Evolutionary conservation across 1,284 basidiomycete genomes (phyloP).

Genomic region (Trametes pubescens): DNA sequence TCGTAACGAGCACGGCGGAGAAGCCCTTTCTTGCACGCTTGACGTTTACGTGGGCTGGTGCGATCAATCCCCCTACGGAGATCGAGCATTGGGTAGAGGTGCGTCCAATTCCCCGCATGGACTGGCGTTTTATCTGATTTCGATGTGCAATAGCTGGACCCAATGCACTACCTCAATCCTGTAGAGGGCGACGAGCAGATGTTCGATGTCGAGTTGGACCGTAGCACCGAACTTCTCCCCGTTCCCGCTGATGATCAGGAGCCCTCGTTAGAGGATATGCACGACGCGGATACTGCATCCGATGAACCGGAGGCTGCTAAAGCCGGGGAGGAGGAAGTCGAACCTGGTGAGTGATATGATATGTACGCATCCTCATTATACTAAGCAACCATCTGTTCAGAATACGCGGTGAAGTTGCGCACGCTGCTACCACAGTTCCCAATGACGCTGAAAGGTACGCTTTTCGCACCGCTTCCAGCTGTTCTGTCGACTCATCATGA

Average conservation of each 20-base stretch:
- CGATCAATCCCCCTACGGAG: conserved; percentile 49
- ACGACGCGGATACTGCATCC: conserved; percentile 4
- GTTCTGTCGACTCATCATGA: background rate
- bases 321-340: conserved; percentile 26
- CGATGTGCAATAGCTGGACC: conserved; percentile 61
- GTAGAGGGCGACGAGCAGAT: conserved; percentile 74
- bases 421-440: conserved; percentile 61
- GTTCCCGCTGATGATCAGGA: conserved; percentile 35
- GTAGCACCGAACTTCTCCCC: conserved; percentile 61
- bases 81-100: conserved; percentile 84
- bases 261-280: conserved; percentile 36
- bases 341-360: conserved; percentile 27
- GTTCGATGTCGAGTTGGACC: conserved; percentile 75
- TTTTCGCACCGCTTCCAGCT: background rate
- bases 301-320: background rate
- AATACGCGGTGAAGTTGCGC: conserved; percentile 51
- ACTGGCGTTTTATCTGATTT: background rate
- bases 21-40: conserved; percentile 71
- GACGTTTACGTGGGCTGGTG: conserved; percentile 58
- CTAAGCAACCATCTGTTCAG: conserved; percentile 39
- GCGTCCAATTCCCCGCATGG: conserved; percentile 24
- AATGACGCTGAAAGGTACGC: conserved; percentile 65
- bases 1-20: conserved; percentile 61
- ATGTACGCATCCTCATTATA: background rate
- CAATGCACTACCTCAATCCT: conserved; percentile 53